Base-by-base conservation (phyloP, 1,284 basidiomycete genomes). In the Apiotrichum mycotoxinovorans region DNA sequence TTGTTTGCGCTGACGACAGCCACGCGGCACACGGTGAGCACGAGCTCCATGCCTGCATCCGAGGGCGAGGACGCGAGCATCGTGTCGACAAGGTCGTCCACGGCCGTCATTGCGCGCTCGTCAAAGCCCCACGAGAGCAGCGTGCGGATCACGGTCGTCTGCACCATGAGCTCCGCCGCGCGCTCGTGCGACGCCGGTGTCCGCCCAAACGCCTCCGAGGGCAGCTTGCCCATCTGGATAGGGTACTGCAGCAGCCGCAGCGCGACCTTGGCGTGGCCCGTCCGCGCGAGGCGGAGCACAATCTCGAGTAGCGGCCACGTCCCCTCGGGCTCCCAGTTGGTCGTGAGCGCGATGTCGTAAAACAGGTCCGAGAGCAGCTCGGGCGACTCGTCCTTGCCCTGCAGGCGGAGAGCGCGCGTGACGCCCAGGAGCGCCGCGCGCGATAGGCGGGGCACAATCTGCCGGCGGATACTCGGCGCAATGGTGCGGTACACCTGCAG, bases 181-280 rank as follows among this genome's bases (percentile, higher is more conserved):
- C 54, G 47, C 5, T 61, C 52, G 53, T 67, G 64, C 2, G 37
- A 33, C 1, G 52, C 27, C 3, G 44, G 26, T 2, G 25, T 52
- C 12, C 56, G 51, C 2, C 61, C 62, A 5, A 64, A 40, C 0
- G 59, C 50, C 4, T 35, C 27, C 0, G 37, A 26, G 1, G 66
- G 64, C 0, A 69, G 49, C 38, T 56, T 56, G 10, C 61, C 63
- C 7, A 66, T 52, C 12, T 54, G 52, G 22, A 69, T 41, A 7
- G 66, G 56, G n/a, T 58, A 54, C 33, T 63, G 56, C 12, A 69
- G 47, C 30, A 67, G 58, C 14, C 52, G 42, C 7, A 67, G 52
- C 0, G 64, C 62, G 4, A 50, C 44, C 9, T 37, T 38, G 17
- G 47, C 35, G 25, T 61, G 54, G 1, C 58, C 56, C 10, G 47